These are phyloP conservation scores for Botrytis elliptica DNA, from an alignment of 2,329 filamentous ascomycete genomes.

Conservation along the genomic window DNA sequence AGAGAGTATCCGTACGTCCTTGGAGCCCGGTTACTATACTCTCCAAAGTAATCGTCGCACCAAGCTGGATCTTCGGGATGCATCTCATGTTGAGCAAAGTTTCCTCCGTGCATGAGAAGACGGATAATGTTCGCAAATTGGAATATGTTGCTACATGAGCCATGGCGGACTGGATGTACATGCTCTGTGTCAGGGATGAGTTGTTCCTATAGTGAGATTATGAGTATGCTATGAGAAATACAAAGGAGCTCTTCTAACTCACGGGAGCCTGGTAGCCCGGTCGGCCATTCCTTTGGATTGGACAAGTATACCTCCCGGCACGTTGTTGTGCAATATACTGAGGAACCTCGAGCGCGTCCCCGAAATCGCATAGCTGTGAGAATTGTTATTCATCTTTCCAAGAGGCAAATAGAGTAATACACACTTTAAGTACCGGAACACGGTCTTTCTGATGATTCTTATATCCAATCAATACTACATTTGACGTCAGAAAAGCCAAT, in stretches of 20 bases:
- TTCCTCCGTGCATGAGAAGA: not conserved
- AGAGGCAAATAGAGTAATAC: not conserved
- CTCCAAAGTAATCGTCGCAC: not conserved
- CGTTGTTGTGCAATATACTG: not conserved
- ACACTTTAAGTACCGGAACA: constrained; percentile 4
- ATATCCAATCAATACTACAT: constrained; percentile 11
- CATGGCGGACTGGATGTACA: not conserved
- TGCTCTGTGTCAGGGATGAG: not conserved
- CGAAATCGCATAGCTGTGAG: constrained; percentile 17
- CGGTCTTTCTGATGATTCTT: not conserved
- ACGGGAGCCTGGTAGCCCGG: not conserved
- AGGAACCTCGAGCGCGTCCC: not conserved
- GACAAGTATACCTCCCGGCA: not conserved
- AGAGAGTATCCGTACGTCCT: not conserved
- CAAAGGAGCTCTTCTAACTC: not conserved
- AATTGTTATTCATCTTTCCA: not conserved
- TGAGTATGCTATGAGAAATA: not conserved
- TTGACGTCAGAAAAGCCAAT: not conserved
- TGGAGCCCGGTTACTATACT: fast-evolving
- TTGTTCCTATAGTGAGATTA: not conserved
- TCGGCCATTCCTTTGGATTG: not conserved
- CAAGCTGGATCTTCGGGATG: not conserved
- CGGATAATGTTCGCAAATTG: constrained; percentile 3
- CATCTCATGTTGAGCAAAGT: not conserved
- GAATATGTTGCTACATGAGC: constrained; percentile 16